Evolutionary conservation across 2,329 filamentous ascomycete species (phyloP), one percentile per base, ranked within the genome.

Genomic region (Aspergillus ustus): DNA sequence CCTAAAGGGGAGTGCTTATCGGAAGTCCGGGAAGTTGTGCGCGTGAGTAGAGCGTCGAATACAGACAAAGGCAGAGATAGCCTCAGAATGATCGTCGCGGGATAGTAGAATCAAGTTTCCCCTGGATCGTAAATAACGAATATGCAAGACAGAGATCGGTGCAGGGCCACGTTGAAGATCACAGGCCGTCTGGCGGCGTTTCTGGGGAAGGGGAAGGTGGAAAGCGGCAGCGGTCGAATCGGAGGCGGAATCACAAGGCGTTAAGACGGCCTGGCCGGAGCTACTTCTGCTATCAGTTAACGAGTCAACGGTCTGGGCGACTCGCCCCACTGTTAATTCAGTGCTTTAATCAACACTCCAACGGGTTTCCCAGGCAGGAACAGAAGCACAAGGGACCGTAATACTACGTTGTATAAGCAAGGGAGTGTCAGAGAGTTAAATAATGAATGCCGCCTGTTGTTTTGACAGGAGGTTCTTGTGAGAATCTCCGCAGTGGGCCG

Each of bases 161-260:
- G 59, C 57, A 64, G 60, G 60, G 66, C 65, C 63, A 69, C 66
- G 66, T 69, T 69, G 67, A 64, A 63, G 62, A 67, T 68, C 63
- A 62, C 53, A 48, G 29, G 52, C 58, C 62, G 63, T 58, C 63
- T 63, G 61, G 60, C 37, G 52, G 49, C 40, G 55, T 60, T 57
- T 69, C 66, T 67, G 66, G 66, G 66, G 66, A 68, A 59, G 59
- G 58, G 57, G 59, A 44, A 53, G 46, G 50, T 49, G 34, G 50
- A 45, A 46, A 40, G n/a, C 40, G 57, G 9, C 28, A 53, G 54
- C 51, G 59, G 50, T 60, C 63, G 60, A 67, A 64, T 63, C 60
- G 62, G 65, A 67, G 59, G 34, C 49, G 51, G 46, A 60, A 67
- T 66, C 62, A 64, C 64, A 52, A 50, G 52, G 31, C 40, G n/a